Evolutionary conservation across 345 rosid species (phyloP).

Genomic region (Salix purpurea): DNA sequence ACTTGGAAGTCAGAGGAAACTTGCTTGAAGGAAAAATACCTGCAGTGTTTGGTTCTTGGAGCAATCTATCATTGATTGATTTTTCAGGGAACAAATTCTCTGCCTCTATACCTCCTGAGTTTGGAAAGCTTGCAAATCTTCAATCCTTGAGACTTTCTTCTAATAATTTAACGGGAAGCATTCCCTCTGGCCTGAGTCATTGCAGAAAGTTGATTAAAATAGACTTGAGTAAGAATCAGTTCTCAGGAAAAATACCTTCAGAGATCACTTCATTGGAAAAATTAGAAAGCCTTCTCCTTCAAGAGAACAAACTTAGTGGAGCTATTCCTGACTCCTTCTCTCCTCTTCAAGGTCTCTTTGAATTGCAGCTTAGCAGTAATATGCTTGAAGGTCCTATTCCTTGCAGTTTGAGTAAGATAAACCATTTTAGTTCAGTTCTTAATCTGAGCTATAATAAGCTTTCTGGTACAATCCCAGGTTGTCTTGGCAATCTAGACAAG

Average conservation of each 20-base stretch:
- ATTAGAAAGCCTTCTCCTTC: conserved; percentile 31
- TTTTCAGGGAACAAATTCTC: conserved; percentile 33
- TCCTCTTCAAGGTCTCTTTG: conserved; percentile 21
- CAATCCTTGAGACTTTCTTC: conserved; percentile 23
- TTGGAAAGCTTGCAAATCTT: conserved; percentile 33
- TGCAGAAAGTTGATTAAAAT: conserved; percentile 32
- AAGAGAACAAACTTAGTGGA: conserved; percentile 33
- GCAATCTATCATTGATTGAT: conserved; percentile 36
- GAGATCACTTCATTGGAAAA: conserved; percentile 21
- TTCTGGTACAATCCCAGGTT: conserved; percentile 34
- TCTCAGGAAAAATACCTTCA: conserved; percentile 34
- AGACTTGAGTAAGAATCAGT: conserved; percentile 29
- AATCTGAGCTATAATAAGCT: conserved; percentile 36
- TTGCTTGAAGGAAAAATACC: conserved; percentile 35
- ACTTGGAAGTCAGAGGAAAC: conserved; percentile 26
- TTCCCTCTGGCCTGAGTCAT: conserved; percentile 27
- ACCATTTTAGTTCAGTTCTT: conserved; percentile 32
- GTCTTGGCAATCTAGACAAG: conserved; percentile 33
- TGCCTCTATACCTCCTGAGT: conserved; percentile 34
- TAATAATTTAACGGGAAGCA: conserved; percentile 30
- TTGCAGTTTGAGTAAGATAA: conserved; percentile 33
- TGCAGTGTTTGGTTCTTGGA: conserved; percentile 26
- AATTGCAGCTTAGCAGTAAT: conserved; percentile 37
- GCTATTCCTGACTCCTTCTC: conserved; percentile 34
- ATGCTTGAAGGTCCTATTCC: conserved; percentile 35